Evolutionary conservation across 202 grass and related monocot species (phyloP).

Genomic region (Schoenoplectus triqueter): DNA sequence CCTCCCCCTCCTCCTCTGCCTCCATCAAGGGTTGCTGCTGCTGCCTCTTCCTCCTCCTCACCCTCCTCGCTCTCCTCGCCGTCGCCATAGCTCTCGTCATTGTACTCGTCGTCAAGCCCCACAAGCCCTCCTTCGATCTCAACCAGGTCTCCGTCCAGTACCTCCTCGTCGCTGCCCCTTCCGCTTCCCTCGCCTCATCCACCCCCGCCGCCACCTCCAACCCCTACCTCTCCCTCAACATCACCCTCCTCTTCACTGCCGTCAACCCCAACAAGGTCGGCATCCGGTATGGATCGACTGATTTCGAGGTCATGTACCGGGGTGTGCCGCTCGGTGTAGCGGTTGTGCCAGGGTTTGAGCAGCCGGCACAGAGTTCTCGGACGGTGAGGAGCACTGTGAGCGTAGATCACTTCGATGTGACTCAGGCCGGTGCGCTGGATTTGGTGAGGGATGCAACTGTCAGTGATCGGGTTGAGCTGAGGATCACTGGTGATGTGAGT

Average conservation of each 20-base stretch:
- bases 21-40: slow-evolving; percentile 87
- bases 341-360: slow-evolving; percentile 79
- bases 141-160: slow-evolving; percentile 97
- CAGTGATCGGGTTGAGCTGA: slow-evolving; percentile 86
- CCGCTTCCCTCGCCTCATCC: slow-evolving; percentile 39
- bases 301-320: slow-evolving; percentile 90
- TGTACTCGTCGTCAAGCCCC: slow-evolving; percentile 89
- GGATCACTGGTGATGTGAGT: slow-evolving; percentile 85
- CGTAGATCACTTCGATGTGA: slow-evolving; percentile 94
- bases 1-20: slow-evolving; percentile 51
- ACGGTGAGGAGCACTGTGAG: slow-evolving; percentile 79
- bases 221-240: slow-evolving; percentile 96
- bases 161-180: slow-evolving; percentile 75
- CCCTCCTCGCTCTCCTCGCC: slow-evolving; percentile 83
- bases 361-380: slow-evolving; percentile 81
- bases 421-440: slow-evolving; percentile 86
- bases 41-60: slow-evolving; percentile 87
- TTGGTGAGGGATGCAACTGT: slow-evolving; percentile 84
- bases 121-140: slow-evolving; percentile 97
- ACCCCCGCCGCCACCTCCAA: slow-evolving; percentile 42
- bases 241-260: slow-evolving; percentile 89
- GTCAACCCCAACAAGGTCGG: slow-evolving; percentile 96
- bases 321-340: slow-evolving; percentile 93
- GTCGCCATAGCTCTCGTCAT: slow-evolving; percentile 83
- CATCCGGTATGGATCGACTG: slow-evolving; percentile 78